A percentile compares a stretch with the other conserved stretches of the same genome.
phyloP scores from a whole-genome alignment of 306 rosid species.

The Datisca glomerata region DNA sequence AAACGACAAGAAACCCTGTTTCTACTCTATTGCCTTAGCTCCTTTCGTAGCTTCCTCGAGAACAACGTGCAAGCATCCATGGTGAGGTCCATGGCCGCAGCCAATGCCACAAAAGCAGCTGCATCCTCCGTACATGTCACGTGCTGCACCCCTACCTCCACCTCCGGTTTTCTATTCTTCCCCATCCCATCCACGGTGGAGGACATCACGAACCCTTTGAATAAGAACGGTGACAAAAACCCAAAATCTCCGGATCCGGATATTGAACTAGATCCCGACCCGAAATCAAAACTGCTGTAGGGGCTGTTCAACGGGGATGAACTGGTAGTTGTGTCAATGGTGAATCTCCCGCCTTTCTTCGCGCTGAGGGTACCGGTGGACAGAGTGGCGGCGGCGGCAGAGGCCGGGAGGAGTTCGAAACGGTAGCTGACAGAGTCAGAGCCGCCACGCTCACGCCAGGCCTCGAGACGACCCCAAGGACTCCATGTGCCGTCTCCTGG shows the following conservation, averaged over 20 bases:
- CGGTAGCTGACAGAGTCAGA: constrained; percentile 28
- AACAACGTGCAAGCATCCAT: constrained; percentile 39
- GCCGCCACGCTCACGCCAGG: constrained; percentile 31
- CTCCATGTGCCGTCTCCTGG: constrained; percentile 35
- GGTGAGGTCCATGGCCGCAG: constrained; percentile 41
- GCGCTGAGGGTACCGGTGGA: constrained; percentile 22
- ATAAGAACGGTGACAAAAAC: constrained; percentile 5
- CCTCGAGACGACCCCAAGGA: constrained; percentile 49
- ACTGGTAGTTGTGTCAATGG: constrained; percentile 25
- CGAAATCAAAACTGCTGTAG: constrained; percentile 29
- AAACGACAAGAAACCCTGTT: neutral
- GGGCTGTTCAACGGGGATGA: constrained; percentile 22
- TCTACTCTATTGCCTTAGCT: constrained; percentile 19
- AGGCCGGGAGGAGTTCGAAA: constrained; percentile 21
- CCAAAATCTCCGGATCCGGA: constrained; percentile 38
- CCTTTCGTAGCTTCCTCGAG: constrained; percentile 28
- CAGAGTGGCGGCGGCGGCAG: constrained; percentile 15
- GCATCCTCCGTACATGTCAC: constrained; percentile 46
- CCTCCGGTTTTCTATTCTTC: constrained; percentile 26
- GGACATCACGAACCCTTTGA: constrained; percentile 41
- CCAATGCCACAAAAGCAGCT: constrained; percentile 39
- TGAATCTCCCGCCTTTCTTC: constrained; percentile 24
- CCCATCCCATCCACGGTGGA: constrained; percentile 32
- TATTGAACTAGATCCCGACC: constrained; percentile 21
- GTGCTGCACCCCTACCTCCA: constrained; percentile 39